Evolutionary conservation across 257 asterid genomes (phyloP), one percentile per base, ranked within the genome.

Genomic region (Cynanchum wilfordii): DNA sequence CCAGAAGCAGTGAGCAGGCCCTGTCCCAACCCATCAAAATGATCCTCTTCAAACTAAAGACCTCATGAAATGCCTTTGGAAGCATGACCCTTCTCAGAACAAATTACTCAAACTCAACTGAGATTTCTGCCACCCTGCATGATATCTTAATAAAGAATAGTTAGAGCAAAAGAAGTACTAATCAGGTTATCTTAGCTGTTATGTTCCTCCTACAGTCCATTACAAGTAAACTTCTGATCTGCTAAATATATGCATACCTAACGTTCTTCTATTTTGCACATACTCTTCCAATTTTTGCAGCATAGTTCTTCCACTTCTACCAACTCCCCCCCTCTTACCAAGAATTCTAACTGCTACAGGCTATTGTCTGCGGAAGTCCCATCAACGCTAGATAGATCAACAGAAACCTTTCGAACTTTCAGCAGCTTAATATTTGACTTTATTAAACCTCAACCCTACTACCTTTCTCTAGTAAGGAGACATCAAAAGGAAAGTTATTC

Each of bases 91-190:
- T 7, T 11, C 52, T 13, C 10, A 9, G 45, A 15, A 63, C n/a
- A 12, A 55, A 66, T 45, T 57, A 36, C 29, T 56, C 62, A 45
- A 54, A 70, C 15, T 44, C 50, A 20, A 11, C 25, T 45, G 25
- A 70, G 55, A 17, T 40, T 29, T 19, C 22, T 38, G 56, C 66
- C 72, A 66, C 12, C 69, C 77, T 52, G 72, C 40, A 74, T 22
- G 51, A 66, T 65, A n/a, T 73, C 25, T 24, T 45, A 74, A 6
- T 38, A 66, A n/a, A 54, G 7, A 27, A 19, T 47, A 66, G 19
- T 44, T 16, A 63, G 40, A 5, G 6, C 9, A 38, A 45, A 55
- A 22, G 15, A n/a, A 29, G 24, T 56, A 40, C 33, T 5, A 16
- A 66, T 55, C 49, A 40, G 73, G 27, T 16, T 67, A 33, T 7